Evolutionary conservation across 1,139 yeast genomes (phyloP).

Genomic region (Diutina neorugosa): DNA sequence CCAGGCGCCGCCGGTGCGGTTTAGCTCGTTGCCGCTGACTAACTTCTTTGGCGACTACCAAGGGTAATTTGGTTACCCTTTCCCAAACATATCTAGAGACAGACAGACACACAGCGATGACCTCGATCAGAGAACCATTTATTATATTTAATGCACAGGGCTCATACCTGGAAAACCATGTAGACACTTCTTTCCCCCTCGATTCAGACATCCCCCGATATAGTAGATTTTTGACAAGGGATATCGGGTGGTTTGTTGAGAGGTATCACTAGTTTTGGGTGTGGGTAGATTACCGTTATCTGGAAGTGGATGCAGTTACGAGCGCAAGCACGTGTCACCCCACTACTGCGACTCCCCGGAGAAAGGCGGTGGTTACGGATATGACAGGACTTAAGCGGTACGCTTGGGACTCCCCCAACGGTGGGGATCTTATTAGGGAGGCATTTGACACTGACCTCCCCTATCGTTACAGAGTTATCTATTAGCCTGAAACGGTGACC

Average conservation of each 20-base stretch:
- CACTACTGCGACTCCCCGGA: not conserved
- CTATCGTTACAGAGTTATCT: no score
- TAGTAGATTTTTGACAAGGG: no score
- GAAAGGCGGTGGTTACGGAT: not conserved
- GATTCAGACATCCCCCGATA: no score
- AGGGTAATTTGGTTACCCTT: no score
- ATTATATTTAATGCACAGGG: not conserved
- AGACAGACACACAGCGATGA: not conserved
- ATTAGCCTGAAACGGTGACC: no score
- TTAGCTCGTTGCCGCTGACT: slow-evolving; percentile 1
- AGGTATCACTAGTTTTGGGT: no score
- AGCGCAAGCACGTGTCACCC: not conserved
- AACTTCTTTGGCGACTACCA: not conserved
- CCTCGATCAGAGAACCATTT: not conserved
- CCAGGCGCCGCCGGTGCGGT: not conserved
- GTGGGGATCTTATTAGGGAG: no score
- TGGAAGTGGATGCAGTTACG: not conserved
- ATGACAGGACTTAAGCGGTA: not conserved
- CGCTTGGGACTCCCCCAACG: not conserved
- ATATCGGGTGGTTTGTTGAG: no score
- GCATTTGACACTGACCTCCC: no score
- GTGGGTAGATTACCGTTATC: not conserved
- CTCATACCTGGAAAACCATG: not conserved
- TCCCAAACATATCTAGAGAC: no score
- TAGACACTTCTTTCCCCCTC: no score